A percentile compares a stretch with the other conserved stretches of the same genome.
Evolutionary conservation across 2,329 filamentous ascomycete species (phyloP).

Genomic region (Cordyceps fumosorosea): DNA sequence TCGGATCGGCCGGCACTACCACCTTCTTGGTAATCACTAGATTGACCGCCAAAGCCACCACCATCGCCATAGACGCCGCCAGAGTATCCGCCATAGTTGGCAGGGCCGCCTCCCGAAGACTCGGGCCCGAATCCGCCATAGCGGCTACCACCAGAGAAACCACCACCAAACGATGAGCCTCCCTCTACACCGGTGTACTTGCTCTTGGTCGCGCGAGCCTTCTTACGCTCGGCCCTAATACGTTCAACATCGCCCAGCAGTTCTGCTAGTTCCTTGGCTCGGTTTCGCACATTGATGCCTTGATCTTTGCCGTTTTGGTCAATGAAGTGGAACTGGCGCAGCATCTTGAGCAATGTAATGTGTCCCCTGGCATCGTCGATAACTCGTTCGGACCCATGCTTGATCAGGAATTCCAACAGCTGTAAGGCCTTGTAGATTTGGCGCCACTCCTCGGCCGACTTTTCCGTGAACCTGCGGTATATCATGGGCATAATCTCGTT

Average conservation of each 20-base stretch:
- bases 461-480: constrained; percentile 98
- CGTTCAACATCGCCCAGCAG: constrained; percentile 87
- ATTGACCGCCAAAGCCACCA: constrained; percentile 80
- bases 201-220: constrained; percentile 80
- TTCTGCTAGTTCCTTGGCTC: constrained; percentile 91
- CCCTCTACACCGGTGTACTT: constrained; percentile 96
- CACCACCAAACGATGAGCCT: constrained; percentile 55
- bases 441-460: constrained; percentile 95
- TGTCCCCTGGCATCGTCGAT: constrained; percentile 96
- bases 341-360: constrained; percentile 93
- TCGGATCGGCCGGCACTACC: constrained; percentile 51
- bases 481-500: constrained; percentile 99
- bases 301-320: constrained; percentile 96
- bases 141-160: constrained; percentile 51
- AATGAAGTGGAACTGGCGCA: constrained; percentile 97
- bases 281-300: constrained; percentile 93
- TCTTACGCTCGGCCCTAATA: constrained; percentile 78
- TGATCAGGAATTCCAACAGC: constrained; percentile 92
- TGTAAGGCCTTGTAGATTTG: constrained; percentile 99
- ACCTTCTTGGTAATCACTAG: constrained; percentile 63
- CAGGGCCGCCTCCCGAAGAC: constrained; percentile 41
- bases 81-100: constrained; percentile 53
- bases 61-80: constrained; percentile 89
- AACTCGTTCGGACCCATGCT: constrained; percentile 95
- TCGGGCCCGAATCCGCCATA: constrained; percentile 94